A percentile compares a stretch with the other conserved stretches of the same genome.
These are phyloP conservation scores for Hypoxylon rubiginosum DNA, from an alignment of 2,329 filamentous ascomycete species.

Conservation along the genomic window DNA sequence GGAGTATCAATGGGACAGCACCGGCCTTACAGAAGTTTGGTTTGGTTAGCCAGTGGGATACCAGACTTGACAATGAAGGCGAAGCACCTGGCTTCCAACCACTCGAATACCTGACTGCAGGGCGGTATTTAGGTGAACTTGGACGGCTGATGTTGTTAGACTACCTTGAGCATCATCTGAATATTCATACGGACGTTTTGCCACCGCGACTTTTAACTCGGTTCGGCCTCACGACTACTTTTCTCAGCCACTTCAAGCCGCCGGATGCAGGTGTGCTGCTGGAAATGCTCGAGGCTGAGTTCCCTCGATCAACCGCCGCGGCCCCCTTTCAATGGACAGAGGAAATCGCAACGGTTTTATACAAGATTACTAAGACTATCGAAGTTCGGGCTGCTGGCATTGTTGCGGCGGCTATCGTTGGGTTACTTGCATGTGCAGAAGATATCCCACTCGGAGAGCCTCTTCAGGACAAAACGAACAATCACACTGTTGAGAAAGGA, in stretches of 20 bases:
- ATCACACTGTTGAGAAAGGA: slow-evolving; percentile 7
- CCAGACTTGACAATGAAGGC: slow-evolving; percentile 73
- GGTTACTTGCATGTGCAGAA: slow-evolving; percentile 75
- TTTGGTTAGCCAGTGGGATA: slow-evolving; percentile 80
- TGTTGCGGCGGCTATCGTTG: slow-evolving; percentile 79
- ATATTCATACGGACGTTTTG: slow-evolving; percentile 59
- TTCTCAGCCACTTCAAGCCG: slow-evolving; percentile 77
- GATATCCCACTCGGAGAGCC: slow-evolving; percentile 66
- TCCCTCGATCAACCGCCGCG: slow-evolving; percentile 63
- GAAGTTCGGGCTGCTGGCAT: slow-evolving; percentile 80
- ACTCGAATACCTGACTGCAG: slow-evolving; percentile 87
- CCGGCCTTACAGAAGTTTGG: slow-evolving; percentile 72
- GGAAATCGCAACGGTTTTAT: slow-evolving; percentile 70
- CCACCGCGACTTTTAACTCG: slow-evolving; percentile 68
- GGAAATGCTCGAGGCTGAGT: slow-evolving; percentile 64
- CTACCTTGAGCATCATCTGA: slow-evolving; percentile 65
- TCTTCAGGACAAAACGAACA: slow-evolving; percentile 24
- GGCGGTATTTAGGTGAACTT: slow-evolving; percentile 82
- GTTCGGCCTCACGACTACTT: slow-evolving; percentile 78
- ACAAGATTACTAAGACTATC: slow-evolving; percentile 77
- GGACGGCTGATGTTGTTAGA: slow-evolving; percentile 78
- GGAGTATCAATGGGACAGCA: slow-evolving; percentile 83
- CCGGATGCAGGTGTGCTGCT: slow-evolving; percentile 60
- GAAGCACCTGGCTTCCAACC: slow-evolving; percentile 83
- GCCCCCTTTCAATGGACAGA: slow-evolving; percentile 73